Conservation (phyloP, 139 green algal species). For the Chlamydomonas sphaeroides region DNA sequence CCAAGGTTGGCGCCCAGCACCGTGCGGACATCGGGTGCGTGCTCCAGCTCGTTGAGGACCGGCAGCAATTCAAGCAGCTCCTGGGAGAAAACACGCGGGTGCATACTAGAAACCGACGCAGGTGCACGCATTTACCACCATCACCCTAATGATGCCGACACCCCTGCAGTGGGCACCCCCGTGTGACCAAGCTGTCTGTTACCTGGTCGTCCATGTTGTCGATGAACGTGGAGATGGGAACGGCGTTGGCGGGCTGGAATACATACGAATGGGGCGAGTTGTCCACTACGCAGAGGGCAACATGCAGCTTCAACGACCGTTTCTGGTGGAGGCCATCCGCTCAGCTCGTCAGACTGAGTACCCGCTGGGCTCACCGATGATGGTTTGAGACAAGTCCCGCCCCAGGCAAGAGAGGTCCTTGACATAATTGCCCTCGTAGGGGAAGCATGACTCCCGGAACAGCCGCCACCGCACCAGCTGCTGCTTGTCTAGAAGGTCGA, state of each 20-base stretch:
- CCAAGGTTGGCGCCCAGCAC: constrained; percentile 52
- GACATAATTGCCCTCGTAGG: constrained; percentile 80
- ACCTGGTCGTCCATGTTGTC: constrained; percentile 89
- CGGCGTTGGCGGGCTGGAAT: constrained; percentile 97
- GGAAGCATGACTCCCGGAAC: constrained; percentile 93
- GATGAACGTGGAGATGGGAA: constrained; percentile 92
- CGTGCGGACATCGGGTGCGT: constrained; percentile 72
- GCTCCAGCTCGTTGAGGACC: constrained; percentile 74
- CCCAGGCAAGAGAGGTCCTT: constrained; percentile 90
- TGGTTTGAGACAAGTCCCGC: constrained; percentile 76
- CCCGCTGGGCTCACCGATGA: constrained; percentile 88
- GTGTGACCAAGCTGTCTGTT: too few species aligned
- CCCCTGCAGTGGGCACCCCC: too few species aligned
- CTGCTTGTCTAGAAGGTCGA: constrained; percentile 88
- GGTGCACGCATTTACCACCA: too few species aligned
- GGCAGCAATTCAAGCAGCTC: constrained; percentile 90
- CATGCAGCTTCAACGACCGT: too few species aligned
- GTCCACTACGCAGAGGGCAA: constrained; percentile 80
- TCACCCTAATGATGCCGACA: too few species aligned
- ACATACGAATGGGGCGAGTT: constrained; percentile 97
- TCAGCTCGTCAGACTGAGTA: too few species aligned
- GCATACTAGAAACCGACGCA: too few species aligned
- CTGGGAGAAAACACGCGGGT: too few species aligned
- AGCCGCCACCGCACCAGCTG: constrained; percentile 86
- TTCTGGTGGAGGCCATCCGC: background rate